phyloP scores from a whole-genome alignment of 2,329 filamentous ascomycete genomes.

The Verticillium nubilum region DNA sequence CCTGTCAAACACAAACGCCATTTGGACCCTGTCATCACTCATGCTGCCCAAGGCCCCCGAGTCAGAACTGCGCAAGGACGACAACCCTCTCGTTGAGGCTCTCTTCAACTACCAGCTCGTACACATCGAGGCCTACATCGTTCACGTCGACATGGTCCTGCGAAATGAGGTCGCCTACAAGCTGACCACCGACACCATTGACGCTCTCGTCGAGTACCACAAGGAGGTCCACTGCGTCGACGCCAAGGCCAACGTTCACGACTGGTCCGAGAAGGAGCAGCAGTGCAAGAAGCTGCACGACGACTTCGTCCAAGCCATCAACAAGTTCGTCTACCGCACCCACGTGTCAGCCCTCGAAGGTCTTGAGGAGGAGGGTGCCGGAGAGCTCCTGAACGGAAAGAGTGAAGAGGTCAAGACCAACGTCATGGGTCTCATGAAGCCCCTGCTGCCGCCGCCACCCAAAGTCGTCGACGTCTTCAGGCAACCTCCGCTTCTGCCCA shows the following conservation, averaged over 20 bases:
- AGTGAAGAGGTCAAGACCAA: constrained; percentile 89
- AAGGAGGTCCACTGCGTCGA: constrained; percentile 92
- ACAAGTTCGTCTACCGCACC: constrained; percentile 94
- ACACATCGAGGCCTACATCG: constrained; percentile 94
- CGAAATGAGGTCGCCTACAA: constrained; percentile 98
- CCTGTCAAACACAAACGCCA: constrained; percentile 80
- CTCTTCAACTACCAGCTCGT: constrained; percentile 90
- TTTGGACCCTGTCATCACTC: constrained; percentile 90
- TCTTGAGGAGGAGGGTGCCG: constrained; percentile 91
- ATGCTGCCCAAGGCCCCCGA: constrained; percentile 90
- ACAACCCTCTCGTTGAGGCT: constrained; percentile 77
- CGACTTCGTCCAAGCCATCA: constrained; percentile 92
- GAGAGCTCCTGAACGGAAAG: constrained; percentile 85
- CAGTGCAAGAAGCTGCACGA: constrained; percentile 97
- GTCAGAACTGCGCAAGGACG: constrained; percentile 74
- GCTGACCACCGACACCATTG: constrained; percentile 90
- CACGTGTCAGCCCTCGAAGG: constrained; percentile 87
- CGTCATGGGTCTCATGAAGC: constrained; percentile 80
- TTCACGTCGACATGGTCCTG: constrained; percentile 98
- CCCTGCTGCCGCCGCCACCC: constrained; percentile 80
- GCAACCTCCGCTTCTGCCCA: constrained; percentile 79
- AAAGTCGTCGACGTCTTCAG: constrained; percentile 85
- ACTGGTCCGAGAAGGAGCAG: constrained; percentile 94
- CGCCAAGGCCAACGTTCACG: constrained; percentile 80
- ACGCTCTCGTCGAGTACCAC: constrained; percentile 89